These are phyloP conservation scores for Lactifluus hygrophoroides DNA, from an alignment of 768 basidiomycete genomes.

Conservation along the genomic window DNA sequence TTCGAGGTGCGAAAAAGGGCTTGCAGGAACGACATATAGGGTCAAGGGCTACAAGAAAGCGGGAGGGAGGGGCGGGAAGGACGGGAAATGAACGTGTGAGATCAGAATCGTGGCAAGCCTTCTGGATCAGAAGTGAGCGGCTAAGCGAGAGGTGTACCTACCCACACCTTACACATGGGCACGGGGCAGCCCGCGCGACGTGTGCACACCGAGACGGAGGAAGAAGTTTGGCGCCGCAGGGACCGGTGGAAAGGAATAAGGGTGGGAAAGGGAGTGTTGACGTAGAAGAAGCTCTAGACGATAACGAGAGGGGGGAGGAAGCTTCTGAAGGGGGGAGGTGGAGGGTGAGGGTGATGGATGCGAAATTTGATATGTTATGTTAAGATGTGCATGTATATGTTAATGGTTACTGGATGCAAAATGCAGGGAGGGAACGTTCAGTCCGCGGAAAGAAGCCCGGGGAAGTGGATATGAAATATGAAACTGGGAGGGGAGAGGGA, in stretches of 20 bases:
- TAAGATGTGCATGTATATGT: neutral
- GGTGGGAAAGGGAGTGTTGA: neutral
- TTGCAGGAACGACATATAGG: conserved; percentile 10
- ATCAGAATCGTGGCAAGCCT: conserved; percentile 18
- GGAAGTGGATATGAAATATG: neutral
- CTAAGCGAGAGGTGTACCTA: conserved; percentile 15
- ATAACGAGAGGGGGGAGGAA: neutral
- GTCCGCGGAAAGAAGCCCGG: conserved; percentile 12
- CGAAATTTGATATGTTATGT: conserved; percentile 7
- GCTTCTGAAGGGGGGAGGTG: neutral
- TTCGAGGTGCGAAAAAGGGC: neutral
- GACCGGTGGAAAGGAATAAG: neutral
- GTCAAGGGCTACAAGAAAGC: conserved; percentile 12
- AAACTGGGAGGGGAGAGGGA: neutral
- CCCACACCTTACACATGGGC: neutral
- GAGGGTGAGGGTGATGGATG: neutral
- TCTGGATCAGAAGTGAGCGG: conserved; percentile 16
- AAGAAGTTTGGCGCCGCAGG: neutral
- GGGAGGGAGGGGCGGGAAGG: neutral
- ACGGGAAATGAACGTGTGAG: conserved; percentile 19
- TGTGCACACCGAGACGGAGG: neutral
- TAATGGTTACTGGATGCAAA: neutral
- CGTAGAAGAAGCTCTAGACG: conserved; percentile 2
- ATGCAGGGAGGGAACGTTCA: neutral
- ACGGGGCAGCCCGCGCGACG: neutral